These are phyloP conservation scores for Ajuga chamaepitys DNA, from an alignment of 257 asterid species.

Conservation along the genomic window DNA sequence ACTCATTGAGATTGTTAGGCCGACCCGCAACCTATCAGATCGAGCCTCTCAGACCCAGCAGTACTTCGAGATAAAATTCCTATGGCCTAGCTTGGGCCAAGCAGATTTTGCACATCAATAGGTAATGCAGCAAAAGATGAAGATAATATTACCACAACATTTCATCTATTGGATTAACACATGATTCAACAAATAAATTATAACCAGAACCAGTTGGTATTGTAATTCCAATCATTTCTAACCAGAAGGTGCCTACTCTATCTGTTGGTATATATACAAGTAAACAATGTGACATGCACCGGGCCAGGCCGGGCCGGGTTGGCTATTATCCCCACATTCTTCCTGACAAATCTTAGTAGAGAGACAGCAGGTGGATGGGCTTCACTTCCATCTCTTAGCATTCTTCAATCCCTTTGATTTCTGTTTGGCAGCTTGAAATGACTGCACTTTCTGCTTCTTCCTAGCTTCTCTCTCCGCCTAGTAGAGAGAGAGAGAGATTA, in stretches of 20 bases:
- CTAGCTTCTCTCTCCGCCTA: slow-evolving; percentile 91
- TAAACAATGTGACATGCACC: not conserved
- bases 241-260: slow-evolving; percentile 7
- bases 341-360: not conserved
- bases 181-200: slow-evolving; percentile 4
- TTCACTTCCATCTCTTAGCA: slow-evolving; percentile 83
- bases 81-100: too few relatives aligned
- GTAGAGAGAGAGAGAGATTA: not conserved
- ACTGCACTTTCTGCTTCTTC: slow-evolving; percentile 91
- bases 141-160: not conserved
- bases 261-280: slow-evolving; percentile 17
- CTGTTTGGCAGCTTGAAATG: slow-evolving; percentile 95
- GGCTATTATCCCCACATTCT: too few relatives aligned
- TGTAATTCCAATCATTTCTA: not conserved
- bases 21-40: too few relatives aligned
- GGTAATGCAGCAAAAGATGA: not conserved
- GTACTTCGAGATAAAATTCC: too few relatives aligned
- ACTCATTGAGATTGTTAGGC: too few relatives aligned
- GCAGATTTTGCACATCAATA: too few relatives aligned
- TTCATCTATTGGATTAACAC: not conserved
- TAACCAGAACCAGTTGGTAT: not conserved
- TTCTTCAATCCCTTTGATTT: slow-evolving; percentile 69
- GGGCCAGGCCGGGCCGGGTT: too few relatives aligned
- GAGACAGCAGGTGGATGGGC: not conserved
- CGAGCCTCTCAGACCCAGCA: too few relatives aligned